phyloP scores from a whole-genome alignment of 176 grass and related monocot species.

The Paspalum vaginatum region DNA sequence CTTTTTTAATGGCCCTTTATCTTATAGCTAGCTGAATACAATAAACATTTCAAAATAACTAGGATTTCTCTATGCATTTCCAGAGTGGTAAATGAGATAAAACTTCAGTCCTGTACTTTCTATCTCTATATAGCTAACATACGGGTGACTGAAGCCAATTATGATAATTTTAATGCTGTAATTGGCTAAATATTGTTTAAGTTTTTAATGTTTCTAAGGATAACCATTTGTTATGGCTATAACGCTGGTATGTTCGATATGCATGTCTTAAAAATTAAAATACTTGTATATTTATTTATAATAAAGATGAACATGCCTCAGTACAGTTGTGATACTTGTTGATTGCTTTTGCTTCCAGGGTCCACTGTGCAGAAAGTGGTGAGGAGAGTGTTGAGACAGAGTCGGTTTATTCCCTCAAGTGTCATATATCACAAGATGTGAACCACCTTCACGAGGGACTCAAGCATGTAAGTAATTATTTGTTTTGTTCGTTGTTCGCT shows the following conservation, averaged over 20 bases:
- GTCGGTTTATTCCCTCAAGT: slow-evolving; percentile 91
- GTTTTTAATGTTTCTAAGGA: neutral
- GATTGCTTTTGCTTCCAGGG: slow-evolving; percentile 55
- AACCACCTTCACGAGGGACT: slow-evolving; percentile 99
- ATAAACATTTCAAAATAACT: neutral
- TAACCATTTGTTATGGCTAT: slow-evolving; percentile 9
- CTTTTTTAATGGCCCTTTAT: neutral
- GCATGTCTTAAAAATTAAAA: neutral
- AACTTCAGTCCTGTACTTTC: neutral
- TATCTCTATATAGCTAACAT: neutral
- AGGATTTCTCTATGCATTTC: neutral
- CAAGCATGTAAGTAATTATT: slow-evolving; percentile 68
- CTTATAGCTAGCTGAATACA: neutral
- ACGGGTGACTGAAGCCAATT: neutral
- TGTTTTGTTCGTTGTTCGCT: neutral
- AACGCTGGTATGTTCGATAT: slow-evolving; percentile 8
- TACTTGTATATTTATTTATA: neutral
- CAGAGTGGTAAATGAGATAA: slow-evolving; percentile 10
- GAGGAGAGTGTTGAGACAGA: slow-evolving; percentile 89
- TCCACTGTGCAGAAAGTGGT: slow-evolving; percentile 94
- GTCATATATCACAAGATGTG: slow-evolving; percentile 98
- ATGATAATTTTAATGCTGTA: neutral
- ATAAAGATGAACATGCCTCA: neutral
- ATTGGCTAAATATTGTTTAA: slow-evolving; percentile 18
- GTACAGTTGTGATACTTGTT: slow-evolving; percentile 28